Percentiles rank a stretch among this genome's conserved stretches.
Evolutionary conservation across 2,329 filamentous ascomycete species (phyloP).

Genomic region (Cladophialophora yegresii): DNA sequence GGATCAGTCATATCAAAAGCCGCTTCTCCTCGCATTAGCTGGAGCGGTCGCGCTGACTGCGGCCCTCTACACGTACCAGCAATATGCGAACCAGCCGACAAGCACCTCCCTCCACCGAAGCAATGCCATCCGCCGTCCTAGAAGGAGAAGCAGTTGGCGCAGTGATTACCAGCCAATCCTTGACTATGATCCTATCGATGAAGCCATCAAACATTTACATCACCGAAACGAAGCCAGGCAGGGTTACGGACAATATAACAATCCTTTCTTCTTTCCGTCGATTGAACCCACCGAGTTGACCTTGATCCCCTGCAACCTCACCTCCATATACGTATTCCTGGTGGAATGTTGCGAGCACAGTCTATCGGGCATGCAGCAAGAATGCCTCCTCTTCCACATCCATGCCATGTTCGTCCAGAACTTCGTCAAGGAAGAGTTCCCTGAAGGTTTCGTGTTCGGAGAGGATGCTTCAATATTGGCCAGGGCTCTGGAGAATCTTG

Average conservation of each 20-base stretch:
- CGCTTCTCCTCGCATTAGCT: slow-evolving; percentile 28
- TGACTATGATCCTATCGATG: slow-evolving; percentile 28
- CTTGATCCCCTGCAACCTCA: slow-evolving; percentile 28
- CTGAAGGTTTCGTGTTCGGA: slow-evolving; percentile 33
- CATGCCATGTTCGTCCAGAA: slow-evolving; percentile 33
- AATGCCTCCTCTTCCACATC: slow-evolving; percentile 28
- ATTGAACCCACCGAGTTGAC: slow-evolving; percentile 18
- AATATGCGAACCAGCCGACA: slow-evolving; percentile 13
- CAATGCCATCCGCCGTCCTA: slow-evolving; percentile 35
- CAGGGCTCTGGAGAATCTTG: slow-evolving; percentile 11
- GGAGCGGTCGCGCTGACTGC: slow-evolving; percentile 27
- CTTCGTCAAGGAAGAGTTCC: slow-evolving; percentile 32
- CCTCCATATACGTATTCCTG: slow-evolving; percentile 24
- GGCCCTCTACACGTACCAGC: slow-evolving; percentile 24
- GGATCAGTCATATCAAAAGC: slow-evolving; percentile 28
- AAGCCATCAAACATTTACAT: slow-evolving; percentile 24
- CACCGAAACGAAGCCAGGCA: slow-evolving; percentile 19
- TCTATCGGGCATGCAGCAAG: slow-evolving; percentile 17
- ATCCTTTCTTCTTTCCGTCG: slow-evolving; percentile 28
- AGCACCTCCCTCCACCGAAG: slow-evolving; percentile 33
- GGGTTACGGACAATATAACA: slow-evolving; percentile 34
- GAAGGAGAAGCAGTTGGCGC: slow-evolving; percentile 27
- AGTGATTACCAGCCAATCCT: slow-evolving; percentile 22
- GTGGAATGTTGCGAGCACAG: slow-evolving; percentile 13
- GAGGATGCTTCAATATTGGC: slow-evolving; percentile 27